Base-by-base conservation (phyloP, 805 yeast species). In the Jamesozyma rosinii region DNA sequence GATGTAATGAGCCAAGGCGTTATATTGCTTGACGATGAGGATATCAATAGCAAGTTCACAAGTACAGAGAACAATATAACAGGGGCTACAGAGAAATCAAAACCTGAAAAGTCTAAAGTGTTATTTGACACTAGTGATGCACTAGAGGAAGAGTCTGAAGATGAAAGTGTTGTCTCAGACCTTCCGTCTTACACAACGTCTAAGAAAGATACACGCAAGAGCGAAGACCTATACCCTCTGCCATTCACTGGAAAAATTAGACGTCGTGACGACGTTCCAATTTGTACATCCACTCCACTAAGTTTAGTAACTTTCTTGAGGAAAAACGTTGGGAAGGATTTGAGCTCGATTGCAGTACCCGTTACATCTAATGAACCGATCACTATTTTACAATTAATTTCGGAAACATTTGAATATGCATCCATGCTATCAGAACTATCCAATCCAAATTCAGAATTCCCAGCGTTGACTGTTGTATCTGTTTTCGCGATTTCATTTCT, bases 311-410 rank as follows among this genome's bases (percentile, higher is more conserved):
- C 86, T 1, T 77, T 88, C 53, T 70, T 92, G 40, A 74, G 95
- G 45, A 89, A 89, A 61, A 88, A 87, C 52, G 92, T 90, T 10
- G 97, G 97, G 18, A 90, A 89, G 57, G 97, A 90, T 61, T 61
- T 92, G 44, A 72, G 88, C 0, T 72, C 87, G 1, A 75, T 89
- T 37, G 80, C 95, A 0, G 88, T 90, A 89, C 98, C 98, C 1
- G 95, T 92, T 6, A 80, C 92, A 1, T 75, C 88, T 43, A 92
- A 92, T 65, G 98, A 92, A 63, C 98, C 98, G 0, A 59, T 90
- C 19, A 77, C 94, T 0, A 77, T 84, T 24, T 68, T 90, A 44
- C 95, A 92, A 60, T 75, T 79, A 48, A 76, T 81, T 52, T 71
- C 92, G 0, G 98, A 92, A 61, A 62, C 78, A 37, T 71, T 84